A percentile compares a stretch with the other conserved stretches of the same genome.
Evolutionary conservation across 208 protist species (phyloP).

Genomic region (Angomonas desouzai): DNA sequence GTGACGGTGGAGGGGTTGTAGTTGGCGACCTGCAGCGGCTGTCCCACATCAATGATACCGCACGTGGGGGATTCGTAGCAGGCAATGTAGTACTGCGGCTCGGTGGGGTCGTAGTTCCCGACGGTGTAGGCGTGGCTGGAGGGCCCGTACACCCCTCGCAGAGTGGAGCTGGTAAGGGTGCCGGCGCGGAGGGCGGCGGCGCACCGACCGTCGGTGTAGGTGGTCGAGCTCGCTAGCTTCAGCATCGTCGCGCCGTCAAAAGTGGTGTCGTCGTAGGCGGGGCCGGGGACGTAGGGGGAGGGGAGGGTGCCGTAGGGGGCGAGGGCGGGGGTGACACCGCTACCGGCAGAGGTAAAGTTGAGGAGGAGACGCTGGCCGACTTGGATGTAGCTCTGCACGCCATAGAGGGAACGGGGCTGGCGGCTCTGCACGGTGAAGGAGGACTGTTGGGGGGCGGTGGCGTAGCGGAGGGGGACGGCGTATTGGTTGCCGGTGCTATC

Average conservation of each 20-base stretch:
- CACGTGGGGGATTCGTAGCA: conserved; percentile 74
- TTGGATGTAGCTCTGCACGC: conserved; percentile 25
- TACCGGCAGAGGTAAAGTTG: conserved; percentile 36
- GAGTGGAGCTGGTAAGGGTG: conserved; percentile 14
- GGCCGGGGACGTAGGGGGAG: conserved; percentile 42
- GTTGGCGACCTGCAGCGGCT: conserved; percentile 33
- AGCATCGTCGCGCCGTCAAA: conserved; percentile 65
- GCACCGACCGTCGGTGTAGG: conserved; percentile 69
- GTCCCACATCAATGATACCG: conserved; percentile 59
- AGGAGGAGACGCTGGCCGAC: conserved; percentile 67
- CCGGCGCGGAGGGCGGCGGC: conserved; percentile 27
- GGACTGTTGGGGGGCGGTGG: conserved; percentile 21
- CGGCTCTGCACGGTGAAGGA: conserved; percentile 33
- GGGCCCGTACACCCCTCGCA: conserved; percentile 40
- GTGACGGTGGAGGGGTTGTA: conserved; percentile 54
- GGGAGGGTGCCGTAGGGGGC: conserved; percentile 41
- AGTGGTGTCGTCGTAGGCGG: conserved; percentile 48
- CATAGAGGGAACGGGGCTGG: conserved; percentile 29
- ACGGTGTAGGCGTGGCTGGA: conserved; percentile 33
- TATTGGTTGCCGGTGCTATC: conserved; percentile 77
- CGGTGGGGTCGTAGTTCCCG: conserved; percentile 59
- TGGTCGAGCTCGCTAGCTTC: conserved; percentile 20
- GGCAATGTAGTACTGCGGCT: conserved; percentile 35
- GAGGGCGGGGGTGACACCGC: conserved; percentile 18
- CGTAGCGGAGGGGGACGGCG: conserved; percentile 56